phyloP scores from a whole-genome alignment of 176 grass and related monocot genomes.

The Triticum dicoccoides region DNA sequence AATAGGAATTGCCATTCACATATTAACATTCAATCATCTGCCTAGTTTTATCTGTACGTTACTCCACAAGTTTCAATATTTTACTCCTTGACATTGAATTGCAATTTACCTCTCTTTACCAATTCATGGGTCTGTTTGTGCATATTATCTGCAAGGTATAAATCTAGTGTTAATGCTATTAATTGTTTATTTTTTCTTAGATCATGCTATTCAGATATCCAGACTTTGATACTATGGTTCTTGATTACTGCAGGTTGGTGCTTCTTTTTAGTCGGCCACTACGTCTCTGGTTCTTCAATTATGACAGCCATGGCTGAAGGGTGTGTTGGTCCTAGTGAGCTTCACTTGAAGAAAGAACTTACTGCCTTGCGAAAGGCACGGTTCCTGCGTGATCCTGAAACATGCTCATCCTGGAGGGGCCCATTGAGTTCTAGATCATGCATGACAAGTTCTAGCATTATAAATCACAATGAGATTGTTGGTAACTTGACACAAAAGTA shows the following conservation, averaged over 20 bases:
- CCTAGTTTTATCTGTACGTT: neutral
- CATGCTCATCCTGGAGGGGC: conserved; percentile 85
- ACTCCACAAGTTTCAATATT: neutral
- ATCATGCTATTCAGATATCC: neutral
- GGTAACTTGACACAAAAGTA: conserved; percentile 33
- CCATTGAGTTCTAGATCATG: conserved; percentile 75
- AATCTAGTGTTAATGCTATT: neutral
- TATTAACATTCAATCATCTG: neutral
- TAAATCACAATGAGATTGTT: conserved; percentile 32
- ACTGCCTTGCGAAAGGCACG: conserved; percentile 69
- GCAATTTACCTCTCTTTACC: neutral
- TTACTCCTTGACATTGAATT: neutral
- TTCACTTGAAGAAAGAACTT: conserved; percentile 96
- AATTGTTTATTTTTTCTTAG: neutral
- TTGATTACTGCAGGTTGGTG: conserved; percentile 28
- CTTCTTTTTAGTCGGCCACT: conserved; percentile 23
- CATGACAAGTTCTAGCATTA: conserved; percentile 41
- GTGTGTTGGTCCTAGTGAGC: conserved; percentile 72
- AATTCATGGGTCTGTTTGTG: conserved; percentile 7
- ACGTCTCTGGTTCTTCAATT: conserved; percentile 10
- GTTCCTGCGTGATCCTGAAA: conserved; percentile 85
- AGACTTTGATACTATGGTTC: conserved; percentile 13
- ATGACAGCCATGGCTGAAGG: conserved; percentile 56
- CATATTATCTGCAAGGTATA: conserved; percentile 1
- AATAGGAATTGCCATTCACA: neutral